Evolutionary conservation across 805 yeast genomes (phyloP).

Genomic region (Suhomyces canberraensis): DNA sequence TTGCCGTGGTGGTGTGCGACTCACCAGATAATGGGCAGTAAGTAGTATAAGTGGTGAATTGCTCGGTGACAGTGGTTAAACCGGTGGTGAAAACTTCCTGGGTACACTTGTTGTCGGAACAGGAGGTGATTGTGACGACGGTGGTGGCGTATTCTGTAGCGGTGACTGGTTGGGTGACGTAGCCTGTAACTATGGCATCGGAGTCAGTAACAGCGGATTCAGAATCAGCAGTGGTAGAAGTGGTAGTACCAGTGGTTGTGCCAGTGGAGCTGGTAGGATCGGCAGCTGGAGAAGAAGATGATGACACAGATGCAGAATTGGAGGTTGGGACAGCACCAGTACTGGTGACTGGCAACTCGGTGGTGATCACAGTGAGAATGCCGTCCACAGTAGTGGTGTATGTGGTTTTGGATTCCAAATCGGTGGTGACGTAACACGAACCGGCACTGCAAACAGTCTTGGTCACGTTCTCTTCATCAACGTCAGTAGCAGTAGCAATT

Average conservation of each 20-base stretch:
- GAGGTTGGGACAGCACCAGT: slow-evolving; percentile 3
- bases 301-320: neutral
- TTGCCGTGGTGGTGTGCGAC: neutral
- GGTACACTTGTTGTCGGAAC: slow-evolving; percentile 25
- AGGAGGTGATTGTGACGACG: slow-evolving; percentile 26
- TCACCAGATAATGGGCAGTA: slow-evolving; percentile 14
- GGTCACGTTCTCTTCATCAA: slow-evolving; percentile 14
- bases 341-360: slow-evolving; percentile 23
- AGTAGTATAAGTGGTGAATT: slow-evolving; percentile 19
- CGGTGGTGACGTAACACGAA: slow-evolving; percentile 35
- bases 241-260: slow-evolving; percentile 1
- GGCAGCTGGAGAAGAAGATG: slow-evolving; percentile 3
- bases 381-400: slow-evolving; percentile 39
- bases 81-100: slow-evolving; percentile 11
- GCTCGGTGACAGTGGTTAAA: slow-evolving; percentile 4
- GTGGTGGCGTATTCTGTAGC: slow-evolving; percentile 16
- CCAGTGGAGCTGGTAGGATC: slow-evolving; percentile 1
- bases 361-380: slow-evolving; percentile 35
- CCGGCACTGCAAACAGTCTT: slow-evolving; percentile 31
- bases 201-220: slow-evolving; percentile 1
- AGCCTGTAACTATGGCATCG: slow-evolving; percentile 2
- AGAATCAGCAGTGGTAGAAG: too few relatives aligned
- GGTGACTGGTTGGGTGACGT: slow-evolving; percentile 8
- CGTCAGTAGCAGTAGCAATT: slow-evolving; percentile 23
- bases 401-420: slow-evolving; percentile 28